These are phyloP conservation scores for Magnusiomyces fungicola DNA, from an alignment of 1,139 yeast species.

Conservation along the genomic window DNA sequence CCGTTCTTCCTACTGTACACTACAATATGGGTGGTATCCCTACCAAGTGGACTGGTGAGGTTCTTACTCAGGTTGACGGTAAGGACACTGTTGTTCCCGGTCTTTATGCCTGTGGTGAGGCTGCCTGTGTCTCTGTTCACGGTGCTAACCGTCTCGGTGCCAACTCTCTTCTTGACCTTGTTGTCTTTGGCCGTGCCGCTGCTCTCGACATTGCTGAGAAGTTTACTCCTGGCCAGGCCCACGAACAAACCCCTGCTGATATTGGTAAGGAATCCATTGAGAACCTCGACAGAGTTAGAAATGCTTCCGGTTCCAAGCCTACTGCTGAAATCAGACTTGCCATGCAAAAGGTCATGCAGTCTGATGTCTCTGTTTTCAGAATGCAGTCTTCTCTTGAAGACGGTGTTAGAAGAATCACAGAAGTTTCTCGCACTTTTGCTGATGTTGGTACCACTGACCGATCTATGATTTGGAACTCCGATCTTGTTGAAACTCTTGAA, in stretches of 20 bases:
- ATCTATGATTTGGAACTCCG: slow-evolving; percentile 98
- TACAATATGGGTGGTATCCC: slow-evolving; percentile 99
- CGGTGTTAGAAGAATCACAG: slow-evolving; percentile 76
- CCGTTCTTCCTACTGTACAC: slow-evolving; percentile 96
- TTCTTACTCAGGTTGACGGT: slow-evolving; percentile 74
- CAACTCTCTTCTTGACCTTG: slow-evolving; percentile 94
- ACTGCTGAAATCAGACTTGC: slow-evolving; percentile 86
- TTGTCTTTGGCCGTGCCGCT: slow-evolving; percentile 97
- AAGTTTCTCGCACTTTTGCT: slow-evolving; percentile 65
- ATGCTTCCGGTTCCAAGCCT: slow-evolving; percentile 68
- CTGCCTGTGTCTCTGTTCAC: slow-evolving; percentile 98
- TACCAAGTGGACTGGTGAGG: slow-evolving; percentile 97
- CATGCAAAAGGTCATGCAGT: slow-evolving; percentile 96
- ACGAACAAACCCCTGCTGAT: slow-evolving; percentile 70
- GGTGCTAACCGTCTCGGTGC: slow-evolving; percentile 99
- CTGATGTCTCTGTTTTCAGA: slow-evolving; percentile 95
- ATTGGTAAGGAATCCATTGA: slow-evolving; percentile 85
- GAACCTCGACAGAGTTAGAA: slow-evolving; percentile 83
- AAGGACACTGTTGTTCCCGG: slow-evolving; percentile 91
- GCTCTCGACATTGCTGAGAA: slow-evolving; percentile 84
- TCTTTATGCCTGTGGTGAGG: slow-evolving; percentile 96
- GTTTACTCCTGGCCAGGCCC: slow-evolving; percentile 84
- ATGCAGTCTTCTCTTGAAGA: slow-evolving; percentile 85
- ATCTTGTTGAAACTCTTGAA: slow-evolving; percentile 91
- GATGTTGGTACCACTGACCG: slow-evolving; percentile 85